Percentiles rank a stretch among this genome's conserved stretches.
These are phyloP conservation scores for Dryadomyces quercus-mongolicae DNA, from an alignment of 2,329 filamentous ascomycete genomes.

Conservation along the genomic window DNA sequence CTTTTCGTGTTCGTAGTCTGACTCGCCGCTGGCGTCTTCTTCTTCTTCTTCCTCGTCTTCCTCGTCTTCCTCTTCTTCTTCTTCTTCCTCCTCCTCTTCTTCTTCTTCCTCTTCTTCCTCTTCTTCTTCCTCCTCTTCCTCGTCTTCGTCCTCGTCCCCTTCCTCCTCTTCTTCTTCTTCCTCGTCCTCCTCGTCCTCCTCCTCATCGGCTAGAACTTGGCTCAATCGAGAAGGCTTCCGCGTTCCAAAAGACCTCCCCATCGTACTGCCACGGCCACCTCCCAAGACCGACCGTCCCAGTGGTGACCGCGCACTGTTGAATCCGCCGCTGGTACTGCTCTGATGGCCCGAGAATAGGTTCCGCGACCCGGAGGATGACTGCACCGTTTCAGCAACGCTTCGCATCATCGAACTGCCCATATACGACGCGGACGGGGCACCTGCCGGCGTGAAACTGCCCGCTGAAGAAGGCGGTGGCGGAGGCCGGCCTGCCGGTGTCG, in stretches of 20 bases:
- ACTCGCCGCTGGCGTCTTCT: constrained; percentile 24
- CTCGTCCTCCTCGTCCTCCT: constrained; percentile 25
- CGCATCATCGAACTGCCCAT: constrained; percentile 42
- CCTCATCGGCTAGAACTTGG: constrained; percentile 25
- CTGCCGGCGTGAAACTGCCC: constrained; percentile 42
- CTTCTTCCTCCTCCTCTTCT: constrained; percentile 24
- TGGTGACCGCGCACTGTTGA: constrained; percentile 22
- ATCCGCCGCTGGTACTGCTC: constrained; percentile 17
- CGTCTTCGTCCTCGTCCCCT: constrained; percentile 28
- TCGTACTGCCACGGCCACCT: background rate
- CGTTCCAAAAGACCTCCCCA: background rate
- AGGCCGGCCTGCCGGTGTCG: constrained; percentile 32
- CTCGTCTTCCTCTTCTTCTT: constrained; percentile 22
- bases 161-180: constrained; percentile 26
- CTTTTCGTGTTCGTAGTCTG: constrained; percentile 24
- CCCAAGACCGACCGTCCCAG: constrained; percentile 35
- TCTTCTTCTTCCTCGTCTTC: constrained; percentile 14
- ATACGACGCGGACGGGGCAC: constrained; percentile 42
- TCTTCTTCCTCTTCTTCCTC: constrained; percentile 24
- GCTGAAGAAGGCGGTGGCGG: constrained; percentile 39
- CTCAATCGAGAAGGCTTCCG: constrained; percentile 40
- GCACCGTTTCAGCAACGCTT: constrained; percentile 13
- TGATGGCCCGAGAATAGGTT: constrained; percentile 5
- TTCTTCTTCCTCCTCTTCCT: constrained; percentile 11
- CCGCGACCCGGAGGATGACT: constrained; percentile 2